Conservation (phyloP, 129 eudicot genomes). For the carrot (Daucus carota) region DNA sequence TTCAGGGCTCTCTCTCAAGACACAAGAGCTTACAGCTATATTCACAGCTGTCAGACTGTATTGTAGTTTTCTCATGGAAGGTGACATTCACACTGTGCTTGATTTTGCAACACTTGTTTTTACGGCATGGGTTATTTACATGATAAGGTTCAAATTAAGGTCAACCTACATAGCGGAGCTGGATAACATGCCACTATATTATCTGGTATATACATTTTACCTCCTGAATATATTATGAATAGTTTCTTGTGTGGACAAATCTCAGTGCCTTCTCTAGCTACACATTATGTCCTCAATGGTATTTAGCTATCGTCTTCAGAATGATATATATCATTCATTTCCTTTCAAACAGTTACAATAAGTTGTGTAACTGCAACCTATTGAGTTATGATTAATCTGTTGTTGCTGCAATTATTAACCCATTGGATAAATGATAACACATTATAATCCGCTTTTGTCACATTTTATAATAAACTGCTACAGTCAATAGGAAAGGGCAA, state of each 20-base stretch:
- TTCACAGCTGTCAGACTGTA: constrained; percentile 62
- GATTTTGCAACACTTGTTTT: constrained; percentile 64
- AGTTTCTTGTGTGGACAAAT: background rate
- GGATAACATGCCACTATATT: constrained; percentile 63
- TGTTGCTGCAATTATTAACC: background rate
- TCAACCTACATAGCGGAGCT: constrained; percentile 53
- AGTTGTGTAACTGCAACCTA: background rate
- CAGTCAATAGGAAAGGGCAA: background rate
- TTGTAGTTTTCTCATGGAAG: constrained; percentile 62
- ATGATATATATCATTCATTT: background rate
- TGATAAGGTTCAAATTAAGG: constrained; percentile 69
- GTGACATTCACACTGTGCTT: constrained; percentile 79
- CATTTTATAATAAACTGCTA: background rate
- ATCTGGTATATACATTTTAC: constrained; percentile 38
- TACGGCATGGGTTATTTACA: constrained; percentile 82
- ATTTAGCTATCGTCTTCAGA: background rate
- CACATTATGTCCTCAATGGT: background rate
- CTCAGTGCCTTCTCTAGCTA: background rate
- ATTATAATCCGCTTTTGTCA: background rate
- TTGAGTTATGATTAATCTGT: background rate
- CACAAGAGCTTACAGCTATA: constrained; percentile 86
- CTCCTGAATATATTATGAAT: background rate
- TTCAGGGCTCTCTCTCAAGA: constrained; percentile 75
- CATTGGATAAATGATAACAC: background rate
- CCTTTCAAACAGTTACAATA: background rate